Percentiles rank a stretch among this genome's conserved stretches.
phyloP scores from a whole-genome alignment of 2,329 filamentous ascomycete species.

The Monilinia vaccinii-corymbosi region DNA sequence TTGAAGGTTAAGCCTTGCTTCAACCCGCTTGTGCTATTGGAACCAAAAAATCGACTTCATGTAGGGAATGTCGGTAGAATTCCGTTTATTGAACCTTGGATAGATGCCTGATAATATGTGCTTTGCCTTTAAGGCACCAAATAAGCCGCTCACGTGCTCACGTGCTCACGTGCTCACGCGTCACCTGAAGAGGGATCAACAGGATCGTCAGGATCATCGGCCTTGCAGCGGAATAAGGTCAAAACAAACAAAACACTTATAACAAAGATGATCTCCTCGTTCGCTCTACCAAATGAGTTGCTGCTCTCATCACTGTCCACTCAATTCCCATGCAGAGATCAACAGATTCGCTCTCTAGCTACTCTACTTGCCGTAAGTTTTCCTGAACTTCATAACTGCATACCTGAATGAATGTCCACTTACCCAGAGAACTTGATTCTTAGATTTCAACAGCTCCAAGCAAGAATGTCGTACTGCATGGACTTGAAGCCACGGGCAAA shows the following conservation, averaged over 20 bases:
- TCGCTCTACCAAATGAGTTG: constrained; percentile 44
- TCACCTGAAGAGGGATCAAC: no score
- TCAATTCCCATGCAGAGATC: constrained; percentile 47
- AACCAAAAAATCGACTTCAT: no score
- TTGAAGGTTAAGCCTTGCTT: no score
- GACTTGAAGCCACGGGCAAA: constrained; percentile 82
- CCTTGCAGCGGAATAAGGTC: no score
- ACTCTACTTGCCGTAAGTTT: constrained; percentile 38
- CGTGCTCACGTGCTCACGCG: no score
- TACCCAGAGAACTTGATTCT: not conserved
- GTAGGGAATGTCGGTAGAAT: no score
- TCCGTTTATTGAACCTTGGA: no score
- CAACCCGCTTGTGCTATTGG: no score
- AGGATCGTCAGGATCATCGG: no score
- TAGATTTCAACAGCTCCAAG: constrained; percentile 9
- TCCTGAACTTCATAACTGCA: not conserved
- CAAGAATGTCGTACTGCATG: constrained; percentile 66
- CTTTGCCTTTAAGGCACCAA: no score
- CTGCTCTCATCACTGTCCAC: constrained; percentile 38
- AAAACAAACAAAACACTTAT: not conserved
- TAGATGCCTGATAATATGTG: no score
- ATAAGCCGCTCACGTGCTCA: no score
- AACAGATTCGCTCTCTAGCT: constrained; percentile 49
- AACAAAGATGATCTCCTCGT: constrained; percentile 33
- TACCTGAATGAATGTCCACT: constrained; percentile 14